phyloP scores from a whole-genome alignment of 768 basidiomycete species.

The Termitomyces sp. region DNA sequence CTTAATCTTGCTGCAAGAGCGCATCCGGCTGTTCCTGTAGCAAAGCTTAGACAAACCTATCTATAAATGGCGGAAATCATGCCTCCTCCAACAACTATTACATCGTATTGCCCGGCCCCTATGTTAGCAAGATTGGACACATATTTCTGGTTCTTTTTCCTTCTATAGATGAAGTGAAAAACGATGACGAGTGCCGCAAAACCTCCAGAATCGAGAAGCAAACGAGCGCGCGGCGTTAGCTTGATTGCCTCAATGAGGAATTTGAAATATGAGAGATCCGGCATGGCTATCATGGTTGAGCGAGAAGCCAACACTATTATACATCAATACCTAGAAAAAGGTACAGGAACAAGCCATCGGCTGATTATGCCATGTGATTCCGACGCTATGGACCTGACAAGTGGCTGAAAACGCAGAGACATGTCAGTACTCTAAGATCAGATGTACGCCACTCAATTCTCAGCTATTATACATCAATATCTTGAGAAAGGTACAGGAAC shows the following conservation, averaged over 20 bases:
- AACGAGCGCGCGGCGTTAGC: conserved; percentile 5
- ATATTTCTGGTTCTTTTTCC: conserved; percentile 12
- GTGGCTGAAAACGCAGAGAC: neutral
- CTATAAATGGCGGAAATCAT: neutral
- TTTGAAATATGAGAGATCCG: neutral
- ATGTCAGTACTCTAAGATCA: neutral
- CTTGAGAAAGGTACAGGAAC: conserved; percentile 5
- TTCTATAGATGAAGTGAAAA: conserved; percentile 18
- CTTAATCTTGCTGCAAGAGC: conserved; percentile 53
- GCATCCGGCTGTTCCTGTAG: conserved; percentile 53
- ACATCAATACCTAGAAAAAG: neutral
- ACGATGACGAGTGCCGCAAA: conserved; percentile 20
- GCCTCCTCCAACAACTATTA: conserved; percentile 54
- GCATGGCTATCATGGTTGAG: conserved; percentile 7
- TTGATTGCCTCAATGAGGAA: conserved; percentile 9
- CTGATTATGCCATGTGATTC: conserved; percentile 11
- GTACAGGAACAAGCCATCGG: conserved; percentile 6
- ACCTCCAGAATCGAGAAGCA: conserved; percentile 14
- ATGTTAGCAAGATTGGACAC: conserved; percentile 20
- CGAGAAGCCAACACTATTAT: neutral
- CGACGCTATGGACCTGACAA: neutral
- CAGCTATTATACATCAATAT: neutral
- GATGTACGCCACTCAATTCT: neutral
- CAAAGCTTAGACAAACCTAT: neutral
- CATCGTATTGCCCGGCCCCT: conserved; percentile 34